phyloP scores from a whole-genome alignment of 352 stramenopile genomes.

The Thraustochytrium striatum region DNA sequence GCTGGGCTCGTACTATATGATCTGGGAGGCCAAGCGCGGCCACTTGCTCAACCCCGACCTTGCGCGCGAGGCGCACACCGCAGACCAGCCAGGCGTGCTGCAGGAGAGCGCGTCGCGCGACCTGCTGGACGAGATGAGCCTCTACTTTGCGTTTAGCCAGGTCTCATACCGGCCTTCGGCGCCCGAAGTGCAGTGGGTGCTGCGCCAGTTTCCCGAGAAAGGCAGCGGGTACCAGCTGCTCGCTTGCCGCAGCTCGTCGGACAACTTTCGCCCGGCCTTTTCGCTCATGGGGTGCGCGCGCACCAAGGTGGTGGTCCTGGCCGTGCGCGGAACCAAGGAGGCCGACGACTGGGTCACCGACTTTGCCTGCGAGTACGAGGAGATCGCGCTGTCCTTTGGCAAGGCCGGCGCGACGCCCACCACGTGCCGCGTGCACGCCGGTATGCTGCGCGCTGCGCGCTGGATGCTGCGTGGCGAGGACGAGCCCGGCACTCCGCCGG shows the following conservation, averaged over 20 bases:
- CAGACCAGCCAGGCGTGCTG: conserved; percentile 18
- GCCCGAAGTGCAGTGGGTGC: conserved; percentile 39
- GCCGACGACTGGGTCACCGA: conserved; percentile 40
- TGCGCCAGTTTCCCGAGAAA: not conserved
- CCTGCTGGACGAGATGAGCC: conserved; percentile 14
- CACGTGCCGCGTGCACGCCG: conserved; percentile 19
- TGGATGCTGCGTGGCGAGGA: conserved; percentile 36
- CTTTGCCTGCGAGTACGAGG: conserved; percentile 33
- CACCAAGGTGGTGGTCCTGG: conserved; percentile 35
- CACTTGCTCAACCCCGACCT: conserved; percentile 7
- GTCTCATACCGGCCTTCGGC: conserved; percentile 20
- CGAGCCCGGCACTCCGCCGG: not conserved
- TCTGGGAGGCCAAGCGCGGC: conserved; percentile 43
- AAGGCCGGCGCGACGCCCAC: not conserved
- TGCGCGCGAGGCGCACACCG: not conserved
- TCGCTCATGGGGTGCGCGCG: conserved; percentile 6
- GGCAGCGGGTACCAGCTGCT: conserved; percentile 20
- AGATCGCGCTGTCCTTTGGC: conserved; percentile 9
- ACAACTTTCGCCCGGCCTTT: conserved; percentile 41
- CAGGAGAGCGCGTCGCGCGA: not conserved
- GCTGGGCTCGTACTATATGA: conserved; percentile 36
- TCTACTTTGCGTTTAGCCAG: conserved; percentile 41
- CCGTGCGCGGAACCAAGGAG: conserved; percentile 17
- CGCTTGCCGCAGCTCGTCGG: not conserved
- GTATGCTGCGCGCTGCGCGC: conserved; percentile 27